Percentiles rank a stretch among this genome's conserved stretches.
Evolutionary conservation across 2,329 filamentous ascomycete species (phyloP).

Genomic region (Exophiala calicioides): DNA sequence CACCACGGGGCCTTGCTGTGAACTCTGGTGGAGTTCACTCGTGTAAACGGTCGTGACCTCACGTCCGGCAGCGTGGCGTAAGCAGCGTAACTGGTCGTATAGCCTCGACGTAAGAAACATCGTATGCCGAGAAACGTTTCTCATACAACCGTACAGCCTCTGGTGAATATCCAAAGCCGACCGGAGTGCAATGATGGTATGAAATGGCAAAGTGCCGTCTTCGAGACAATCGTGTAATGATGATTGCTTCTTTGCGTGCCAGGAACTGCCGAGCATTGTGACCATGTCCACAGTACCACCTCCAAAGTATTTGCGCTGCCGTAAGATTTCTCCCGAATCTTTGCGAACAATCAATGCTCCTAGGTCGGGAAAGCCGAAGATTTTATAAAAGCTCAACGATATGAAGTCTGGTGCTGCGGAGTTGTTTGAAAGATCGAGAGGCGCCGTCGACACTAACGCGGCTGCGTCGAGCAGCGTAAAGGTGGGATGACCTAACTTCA

Average conservation of each 20-base stretch:
- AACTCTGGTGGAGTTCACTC: conserved; percentile 33
- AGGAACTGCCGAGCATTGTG: conserved; percentile 71
- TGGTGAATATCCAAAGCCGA: conserved; percentile 70
- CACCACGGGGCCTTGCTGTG: conserved; percentile 69
- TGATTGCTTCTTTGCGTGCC: conserved; percentile 75
- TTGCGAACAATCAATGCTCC: conserved; percentile 82
- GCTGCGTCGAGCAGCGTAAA: conserved; percentile 84
- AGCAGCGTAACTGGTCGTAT: conserved; percentile 55
- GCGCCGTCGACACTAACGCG: conserved; percentile 74
- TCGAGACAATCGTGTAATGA: conserved; percentile 80
- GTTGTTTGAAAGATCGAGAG: conserved; percentile 67
- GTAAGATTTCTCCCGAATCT: conserved; percentile 63
- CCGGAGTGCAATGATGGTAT: conserved; percentile 82
- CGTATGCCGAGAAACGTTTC: conserved; percentile 69
- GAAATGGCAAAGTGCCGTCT: conserved; percentile 87
- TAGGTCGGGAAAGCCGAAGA: conserved; percentile 95
- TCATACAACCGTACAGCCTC: conserved; percentile 71
- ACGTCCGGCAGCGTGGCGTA: conserved; percentile 70
- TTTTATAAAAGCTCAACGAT: conserved; percentile 89
- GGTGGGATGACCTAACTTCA: conserved; percentile 34
- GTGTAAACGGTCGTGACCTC: conserved; percentile 69
- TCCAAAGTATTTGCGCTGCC: conserved; percentile 78
- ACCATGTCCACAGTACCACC: conserved; percentile 95
- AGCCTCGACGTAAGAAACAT: conserved; percentile 63
- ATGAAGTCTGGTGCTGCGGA: conserved; percentile 75